Evolutionary conservation across 306 rosid genomes (phyloP).

Genomic region (Quercus rubra): DNA sequence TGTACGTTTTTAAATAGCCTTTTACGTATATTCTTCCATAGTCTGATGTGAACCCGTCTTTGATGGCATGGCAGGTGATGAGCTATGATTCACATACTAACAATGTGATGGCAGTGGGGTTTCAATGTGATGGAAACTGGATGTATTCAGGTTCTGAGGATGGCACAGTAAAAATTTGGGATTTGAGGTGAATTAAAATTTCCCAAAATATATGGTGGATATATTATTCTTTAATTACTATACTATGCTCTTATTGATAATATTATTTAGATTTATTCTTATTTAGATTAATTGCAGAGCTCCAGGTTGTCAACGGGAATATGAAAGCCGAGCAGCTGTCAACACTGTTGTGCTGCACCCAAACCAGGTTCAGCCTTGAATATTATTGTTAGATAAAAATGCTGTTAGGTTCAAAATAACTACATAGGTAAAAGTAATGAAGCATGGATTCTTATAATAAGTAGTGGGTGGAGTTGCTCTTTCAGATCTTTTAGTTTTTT

Average conservation of each 20-base stretch:
- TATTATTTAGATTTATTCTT: slow-evolving; percentile 10
- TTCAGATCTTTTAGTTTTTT: neutral
- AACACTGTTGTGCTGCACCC: slow-evolving; percentile 98
- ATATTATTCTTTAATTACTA: neutral
- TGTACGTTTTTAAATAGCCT: neutral
- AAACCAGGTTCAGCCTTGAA: slow-evolving; percentile 65
- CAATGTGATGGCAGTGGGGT: slow-evolving; percentile 98
- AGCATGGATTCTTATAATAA: slow-evolving; percentile 4
- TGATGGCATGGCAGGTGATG: slow-evolving; percentile 59
- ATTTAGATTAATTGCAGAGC: slow-evolving; percentile 57
- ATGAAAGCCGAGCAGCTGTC: slow-evolving; percentile 97
- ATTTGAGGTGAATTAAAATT: slow-evolving; percentile 63
- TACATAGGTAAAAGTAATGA: neutral
- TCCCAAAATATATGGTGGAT: neutral
- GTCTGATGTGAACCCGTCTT: slow-evolving; percentile 8
- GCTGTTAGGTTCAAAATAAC: neutral
- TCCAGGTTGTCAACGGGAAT: slow-evolving; percentile 97
- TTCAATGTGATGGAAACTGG: slow-evolving; percentile 99
- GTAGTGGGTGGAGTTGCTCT: slow-evolving; percentile 1
- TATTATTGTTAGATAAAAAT: neutral
- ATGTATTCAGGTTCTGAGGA: slow-evolving; percentile 99
- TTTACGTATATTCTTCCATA: neutral
- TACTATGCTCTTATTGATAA: neutral
- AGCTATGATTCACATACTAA: slow-evolving; percentile 94
- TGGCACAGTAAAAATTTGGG: slow-evolving; percentile 99